These are phyloP conservation scores for Raddia guianensis DNA, from an alignment of 176 grass and related monocot genomes.

Conservation along the genomic window DNA sequence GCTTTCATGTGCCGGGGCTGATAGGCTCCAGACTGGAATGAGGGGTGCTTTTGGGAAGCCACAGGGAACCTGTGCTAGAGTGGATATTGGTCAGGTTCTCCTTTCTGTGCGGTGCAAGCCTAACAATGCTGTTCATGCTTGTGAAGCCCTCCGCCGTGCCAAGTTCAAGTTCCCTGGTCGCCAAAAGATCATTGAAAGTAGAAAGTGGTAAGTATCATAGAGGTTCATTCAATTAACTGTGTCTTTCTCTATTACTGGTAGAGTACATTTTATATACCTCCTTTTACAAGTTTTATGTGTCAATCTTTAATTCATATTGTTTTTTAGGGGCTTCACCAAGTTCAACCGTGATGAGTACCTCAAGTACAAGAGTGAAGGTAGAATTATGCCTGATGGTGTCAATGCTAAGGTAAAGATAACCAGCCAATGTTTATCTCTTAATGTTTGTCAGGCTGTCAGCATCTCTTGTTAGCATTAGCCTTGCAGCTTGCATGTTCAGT, in stretches of 20 bases:
- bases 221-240: background rate
- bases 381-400: slow-evolving; percentile 66
- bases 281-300: background rate
- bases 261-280: background rate
- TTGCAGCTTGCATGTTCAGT: background rate
- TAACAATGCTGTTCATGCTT: slow-evolving; percentile 53
- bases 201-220: slow-evolving; percentile 58
- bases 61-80: slow-evolving; percentile 65
- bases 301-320: background rate
- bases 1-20: slow-evolving; percentile 77
- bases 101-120: slow-evolving; percentile 74
- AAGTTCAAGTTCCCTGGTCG: slow-evolving; percentile 91
- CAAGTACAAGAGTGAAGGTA: slow-evolving; percentile 79
- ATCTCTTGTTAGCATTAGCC: background rate
- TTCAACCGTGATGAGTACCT: slow-evolving; percentile 67
- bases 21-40: slow-evolving; percentile 97
- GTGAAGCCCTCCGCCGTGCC: slow-evolving; percentile 66
- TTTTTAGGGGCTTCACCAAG: slow-evolving; percentile 81
- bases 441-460: background rate
- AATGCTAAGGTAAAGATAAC: slow-evolving; percentile 62
- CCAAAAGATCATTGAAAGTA: slow-evolving; percentile 78
- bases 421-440: background rate
- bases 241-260: background rate
- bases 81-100: slow-evolving; percentile 69
- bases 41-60: slow-evolving; percentile 88